Base-by-base conservation (phyloP, 1,284 basidiomycete genomes). In the Malassezia dermatis region DNA sequence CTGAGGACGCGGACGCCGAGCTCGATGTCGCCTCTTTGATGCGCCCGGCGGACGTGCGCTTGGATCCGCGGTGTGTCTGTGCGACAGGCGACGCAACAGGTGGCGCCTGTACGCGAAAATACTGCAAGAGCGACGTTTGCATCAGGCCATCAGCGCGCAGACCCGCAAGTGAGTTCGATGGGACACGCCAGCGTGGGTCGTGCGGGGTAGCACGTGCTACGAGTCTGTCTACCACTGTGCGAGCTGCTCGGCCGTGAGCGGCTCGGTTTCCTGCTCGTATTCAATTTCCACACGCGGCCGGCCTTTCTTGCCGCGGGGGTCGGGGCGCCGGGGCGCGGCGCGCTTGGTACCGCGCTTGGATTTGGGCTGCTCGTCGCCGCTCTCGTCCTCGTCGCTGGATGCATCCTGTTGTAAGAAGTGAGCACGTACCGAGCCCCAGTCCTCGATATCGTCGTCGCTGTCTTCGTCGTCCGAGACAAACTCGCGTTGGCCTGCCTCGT, bases 241-340 rank as follows among this genome's bases (percentile, higher is more conserved):
- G 35, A 76, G 39, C 40, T 73, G 53, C 34, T 75, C 56, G 54
- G 77, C 75, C 31, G 78, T 77, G 46, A 80, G 73, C n/a, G 79
- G 79, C 76, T 89, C 88, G 71, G 87, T 81, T 78, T 94, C 88
- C 64, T 85, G 81, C 73, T 91, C 91, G 82, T 94, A 93, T 77
- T 95, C 91, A 75, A 95, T 85, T 49, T 73, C 71, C 75, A 96
- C 84, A 62, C 84, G 81, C 8, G 89, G 84, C 23, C 84, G 85
- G 61, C 57, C 44, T 21, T 15, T 48, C 13, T 34, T 41, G 41
- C 40, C 55, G 7, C 46, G 31, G 6, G 46, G 23, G 27, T 37
- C 24, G 19, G 32, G 32, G 21, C 34, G 46, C 23, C 26, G 21
- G 8, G 35, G 32, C 1, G 46, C 31, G 2, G 46, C 19, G 35